These are phyloP conservation scores for Populus alba DNA, from an alignment of 345 rosid species.

Conservation along the genomic window DNA sequence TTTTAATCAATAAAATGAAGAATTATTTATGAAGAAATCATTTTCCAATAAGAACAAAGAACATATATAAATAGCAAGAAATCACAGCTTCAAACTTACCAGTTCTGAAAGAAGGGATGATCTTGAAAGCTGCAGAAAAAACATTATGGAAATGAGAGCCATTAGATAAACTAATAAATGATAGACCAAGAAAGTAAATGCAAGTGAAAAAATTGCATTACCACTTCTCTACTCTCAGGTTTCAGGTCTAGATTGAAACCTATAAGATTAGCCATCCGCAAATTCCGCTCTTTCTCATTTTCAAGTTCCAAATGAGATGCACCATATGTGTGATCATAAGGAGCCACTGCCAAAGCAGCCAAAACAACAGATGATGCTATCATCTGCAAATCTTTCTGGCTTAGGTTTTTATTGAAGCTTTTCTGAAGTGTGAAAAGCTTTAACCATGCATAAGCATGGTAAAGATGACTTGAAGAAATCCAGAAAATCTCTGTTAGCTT, in stretches of 20 bases:
- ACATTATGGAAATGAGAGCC: neutral
- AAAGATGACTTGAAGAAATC: conserved; percentile 90
- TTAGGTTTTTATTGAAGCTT: conserved; percentile 88
- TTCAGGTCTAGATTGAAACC: conserved; percentile 87
- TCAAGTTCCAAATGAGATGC: conserved; percentile 88
- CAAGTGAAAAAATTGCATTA: conserved; percentile 30
- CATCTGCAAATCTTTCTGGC: conserved; percentile 90
- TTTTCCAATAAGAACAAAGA: neutral
- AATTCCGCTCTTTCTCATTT: conserved; percentile 85
- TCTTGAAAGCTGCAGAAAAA: conserved; percentile 68
- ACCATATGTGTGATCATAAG: conserved; percentile 56
- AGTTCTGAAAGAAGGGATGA: conserved; percentile 81
- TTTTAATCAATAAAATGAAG: neutral
- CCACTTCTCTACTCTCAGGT: conserved; percentile 87
- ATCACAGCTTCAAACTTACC: conserved; percentile 46
- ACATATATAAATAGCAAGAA: neutral
- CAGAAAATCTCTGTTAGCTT: conserved; percentile 91
- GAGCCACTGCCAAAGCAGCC: conserved; percentile 86
- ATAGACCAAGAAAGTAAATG: neutral
- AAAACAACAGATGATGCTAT: conserved; percentile 92
- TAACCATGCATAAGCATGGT: conserved; percentile 96
- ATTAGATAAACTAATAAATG: neutral
- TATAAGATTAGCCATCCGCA: conserved; percentile 92
- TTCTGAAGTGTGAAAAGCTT: conserved; percentile 94
- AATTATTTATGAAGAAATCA: neutral